Conservation (phyloP, 2,329 filamentous ascomycete genomes). For the Penicillium sp. region DNA sequence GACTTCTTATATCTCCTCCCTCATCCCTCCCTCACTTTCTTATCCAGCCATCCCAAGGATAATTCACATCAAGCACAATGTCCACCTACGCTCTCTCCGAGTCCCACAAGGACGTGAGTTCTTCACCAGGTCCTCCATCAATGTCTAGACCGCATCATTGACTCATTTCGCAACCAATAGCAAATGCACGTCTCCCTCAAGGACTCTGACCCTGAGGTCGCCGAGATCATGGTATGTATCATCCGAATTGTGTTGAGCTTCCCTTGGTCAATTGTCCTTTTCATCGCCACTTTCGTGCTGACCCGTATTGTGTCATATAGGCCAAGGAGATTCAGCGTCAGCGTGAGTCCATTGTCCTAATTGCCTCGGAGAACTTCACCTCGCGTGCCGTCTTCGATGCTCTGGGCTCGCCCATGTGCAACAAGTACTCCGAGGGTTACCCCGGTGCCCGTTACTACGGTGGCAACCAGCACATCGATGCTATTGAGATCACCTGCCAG, state of each 20-base stretch:
- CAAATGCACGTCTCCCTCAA: conserved; percentile 95
- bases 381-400: conserved; percentile 98
- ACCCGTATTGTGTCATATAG: conserved; percentile 50
- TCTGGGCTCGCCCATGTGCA: conserved; percentile 90
- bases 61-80: conserved; percentile 37
- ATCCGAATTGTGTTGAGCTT: conserved; percentile 3
- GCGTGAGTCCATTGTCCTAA: conserved; percentile 97
- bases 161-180: conserved; percentile 53
- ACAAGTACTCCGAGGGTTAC: conserved; percentile 99
- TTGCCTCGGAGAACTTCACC: conserved; percentile 98
- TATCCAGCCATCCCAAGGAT: conserved; percentile 15
- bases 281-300: conserved; percentile 22
- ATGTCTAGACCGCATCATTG: conserved; percentile 28
- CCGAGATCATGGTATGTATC: conserved; percentile 83
- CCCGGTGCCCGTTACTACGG: conserved; percentile 98
- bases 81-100: conserved; percentile 64
- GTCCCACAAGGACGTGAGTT: conserved; percentile 65
- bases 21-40: conserved; percentile 10
- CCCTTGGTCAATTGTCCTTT: neutral
- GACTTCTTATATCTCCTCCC: conserved; percentile 14
- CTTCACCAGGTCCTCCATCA: conserved; percentile 16
- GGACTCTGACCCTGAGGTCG: conserved; percentile 91
- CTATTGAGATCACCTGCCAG: conserved; percentile 95
- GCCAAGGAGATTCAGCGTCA: conserved; percentile 94
- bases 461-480: conserved; percentile 98